Percentiles rank a stretch among this genome's conserved stretches.
Conservation (phyloP, 257 asterid genomes). For the Echites panduratus region DNA sequence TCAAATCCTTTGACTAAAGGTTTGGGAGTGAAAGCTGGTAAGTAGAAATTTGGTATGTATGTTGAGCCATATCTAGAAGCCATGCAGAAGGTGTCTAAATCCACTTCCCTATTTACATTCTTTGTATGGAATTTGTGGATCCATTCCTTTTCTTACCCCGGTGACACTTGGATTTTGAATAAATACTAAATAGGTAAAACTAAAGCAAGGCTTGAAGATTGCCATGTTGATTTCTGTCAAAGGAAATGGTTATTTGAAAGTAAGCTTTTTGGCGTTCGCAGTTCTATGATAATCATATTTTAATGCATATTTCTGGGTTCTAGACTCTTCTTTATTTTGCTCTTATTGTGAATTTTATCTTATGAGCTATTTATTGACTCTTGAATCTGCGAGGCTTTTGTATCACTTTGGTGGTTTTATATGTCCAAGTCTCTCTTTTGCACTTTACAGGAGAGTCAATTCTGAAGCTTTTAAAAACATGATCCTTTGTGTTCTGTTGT, state of each 20-base stretch:
- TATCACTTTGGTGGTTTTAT: background rate
- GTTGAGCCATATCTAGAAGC: slow-evolving; percentile 75
- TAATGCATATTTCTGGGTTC: background rate
- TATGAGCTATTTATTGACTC: background rate
- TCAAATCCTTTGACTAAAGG: slow-evolving; percentile 64
- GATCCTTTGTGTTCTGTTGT: slow-evolving; percentile 60
- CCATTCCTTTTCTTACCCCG: slow-evolving; percentile 4
- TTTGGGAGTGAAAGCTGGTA: slow-evolving; percentile 69
- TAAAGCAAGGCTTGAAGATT: slow-evolving; percentile 89
- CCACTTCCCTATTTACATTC: slow-evolving; percentile 7
- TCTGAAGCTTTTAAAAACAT: slow-evolving; percentile 93
- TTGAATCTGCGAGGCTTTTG: background rate
- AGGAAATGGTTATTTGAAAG: slow-evolving; percentile 94
- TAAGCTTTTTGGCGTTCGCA: slow-evolving; percentile 24
- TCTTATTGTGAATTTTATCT: background rate
- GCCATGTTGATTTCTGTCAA: slow-evolving; percentile 88
- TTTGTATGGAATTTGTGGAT: background rate
- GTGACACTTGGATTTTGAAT: slow-evolving; percentile 13
- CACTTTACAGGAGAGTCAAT: slow-evolving; percentile 61
- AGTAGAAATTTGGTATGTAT: slow-evolving; percentile 47
- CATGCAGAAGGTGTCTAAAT: slow-evolving; percentile 78
- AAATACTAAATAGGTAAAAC: slow-evolving; percentile 51
- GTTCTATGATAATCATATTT: slow-evolving; percentile 9
- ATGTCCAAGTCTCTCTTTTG: background rate
- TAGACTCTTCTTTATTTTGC: background rate